phyloP scores from a whole-genome alignment of 306 rosid species.

The Cucurbita maxima region DNA sequence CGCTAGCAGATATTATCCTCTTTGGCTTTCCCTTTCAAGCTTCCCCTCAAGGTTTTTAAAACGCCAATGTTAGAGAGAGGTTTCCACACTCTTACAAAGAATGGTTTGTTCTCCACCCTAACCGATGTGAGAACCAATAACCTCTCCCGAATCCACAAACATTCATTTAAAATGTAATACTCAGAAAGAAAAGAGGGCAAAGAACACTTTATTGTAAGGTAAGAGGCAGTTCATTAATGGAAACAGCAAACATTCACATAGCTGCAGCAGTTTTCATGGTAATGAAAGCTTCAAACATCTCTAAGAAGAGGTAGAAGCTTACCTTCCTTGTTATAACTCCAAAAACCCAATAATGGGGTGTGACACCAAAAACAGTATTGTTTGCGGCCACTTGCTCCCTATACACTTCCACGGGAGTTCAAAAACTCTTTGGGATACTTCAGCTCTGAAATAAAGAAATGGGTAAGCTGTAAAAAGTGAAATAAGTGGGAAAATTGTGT shows the following conservation, averaged over 20 bases:
- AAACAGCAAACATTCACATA: neutral
- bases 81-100: too few species aligned
- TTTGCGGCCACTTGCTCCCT: slow-evolving; percentile 66
- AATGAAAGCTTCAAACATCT: neutral
- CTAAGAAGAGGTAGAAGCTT: neutral
- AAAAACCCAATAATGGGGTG: slow-evolving; percentile 42
- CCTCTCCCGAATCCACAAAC: neutral
- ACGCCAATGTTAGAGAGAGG: too few species aligned
- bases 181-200: neutral
- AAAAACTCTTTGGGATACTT: slow-evolving; percentile 69
- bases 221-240: neutral
- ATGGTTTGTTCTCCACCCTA: too few species aligned
- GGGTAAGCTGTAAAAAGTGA: slow-evolving; percentile 60
- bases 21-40: too few species aligned
- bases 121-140: neutral
- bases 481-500: neutral
- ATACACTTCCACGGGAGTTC: slow-evolving; percentile 53
- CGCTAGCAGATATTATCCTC: too few species aligned
- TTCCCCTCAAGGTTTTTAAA: too few species aligned
- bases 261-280: neutral
- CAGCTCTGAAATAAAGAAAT: slow-evolving; percentile 66
- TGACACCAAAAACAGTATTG: slow-evolving; percentile 71
- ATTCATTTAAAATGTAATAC: neutral
- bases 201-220: neutral
- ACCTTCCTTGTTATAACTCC: slow-evolving; percentile 86